A percentile compares a stretch with the other conserved stretches of the same genome.
These are phyloP conservation scores for Phylloporus scabripes DNA, from an alignment of 768 basidiomycete species.

Conservation along the genomic window DNA sequence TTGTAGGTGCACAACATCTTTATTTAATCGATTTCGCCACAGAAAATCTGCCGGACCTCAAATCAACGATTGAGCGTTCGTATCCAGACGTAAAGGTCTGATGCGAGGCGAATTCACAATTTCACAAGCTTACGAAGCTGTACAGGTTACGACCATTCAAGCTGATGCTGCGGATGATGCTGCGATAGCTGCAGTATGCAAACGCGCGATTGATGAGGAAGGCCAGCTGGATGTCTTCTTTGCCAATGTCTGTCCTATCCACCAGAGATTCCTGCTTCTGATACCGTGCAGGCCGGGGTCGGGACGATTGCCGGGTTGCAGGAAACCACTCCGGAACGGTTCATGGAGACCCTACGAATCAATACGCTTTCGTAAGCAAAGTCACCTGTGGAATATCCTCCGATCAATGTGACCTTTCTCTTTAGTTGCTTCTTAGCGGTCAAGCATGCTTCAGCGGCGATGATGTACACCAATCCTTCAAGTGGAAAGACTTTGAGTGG, in stretches of 20 bases:
- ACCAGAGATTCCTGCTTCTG: constrained; percentile 1
- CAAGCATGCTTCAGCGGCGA: constrained; percentile 79
- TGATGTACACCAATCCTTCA: constrained; percentile 61
- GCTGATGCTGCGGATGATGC: constrained; percentile 82
- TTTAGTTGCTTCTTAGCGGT: constrained; percentile 82
- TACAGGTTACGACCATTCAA: constrained; percentile 67
- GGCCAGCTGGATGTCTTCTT: constrained; percentile 91
- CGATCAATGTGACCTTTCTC: background rate
- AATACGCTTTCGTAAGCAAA: constrained; percentile 57
- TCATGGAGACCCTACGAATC: constrained; percentile 72
- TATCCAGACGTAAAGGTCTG: constrained; percentile 78
- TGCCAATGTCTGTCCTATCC: constrained; percentile 63
- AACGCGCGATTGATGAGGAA: constrained; percentile 71
- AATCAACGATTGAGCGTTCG: constrained; percentile 54
- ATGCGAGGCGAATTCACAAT: background rate
- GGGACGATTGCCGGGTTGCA: constrained; percentile 40
- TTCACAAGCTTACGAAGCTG: constrained; percentile 10
- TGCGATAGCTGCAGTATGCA: constrained; percentile 62
- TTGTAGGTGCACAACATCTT: constrained; percentile 64
- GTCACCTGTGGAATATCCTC: constrained; percentile 1
- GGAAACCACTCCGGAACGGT: constrained; percentile 56
- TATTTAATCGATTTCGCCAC: constrained; percentile 71
- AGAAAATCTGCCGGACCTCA: constrained; percentile 64
- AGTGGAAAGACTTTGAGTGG: constrained; percentile 63
- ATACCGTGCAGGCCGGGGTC: constrained; percentile 56